A percentile compares a stretch with the other conserved stretches of the same genome.
Evolutionary conservation across 2,329 filamentous ascomycete genomes (phyloP).

Genomic region (Penicillium sp.): DNA sequence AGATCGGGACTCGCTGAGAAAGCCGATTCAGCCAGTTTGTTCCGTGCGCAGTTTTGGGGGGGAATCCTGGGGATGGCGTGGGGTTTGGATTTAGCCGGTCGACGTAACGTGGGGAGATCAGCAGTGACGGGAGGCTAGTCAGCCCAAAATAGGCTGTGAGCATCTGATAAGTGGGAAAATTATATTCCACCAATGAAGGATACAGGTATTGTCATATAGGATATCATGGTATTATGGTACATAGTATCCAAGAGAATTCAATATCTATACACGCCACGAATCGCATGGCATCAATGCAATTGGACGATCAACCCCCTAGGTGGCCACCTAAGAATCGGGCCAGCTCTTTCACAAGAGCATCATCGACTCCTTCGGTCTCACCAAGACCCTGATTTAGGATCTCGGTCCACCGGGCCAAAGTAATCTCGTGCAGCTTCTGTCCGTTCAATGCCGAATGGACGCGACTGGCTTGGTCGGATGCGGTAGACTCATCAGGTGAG

Average conservation of each 20-base stretch:
- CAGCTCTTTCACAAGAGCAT: slow-evolving; percentile 21
- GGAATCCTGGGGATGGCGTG: background rate
- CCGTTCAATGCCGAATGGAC: slow-evolving; percentile 36
- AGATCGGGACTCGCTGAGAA: slow-evolving; percentile 2
- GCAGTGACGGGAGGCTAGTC: background rate
- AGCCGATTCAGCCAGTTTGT: slow-evolving; percentile 2
- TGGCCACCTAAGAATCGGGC: slow-evolving; percentile 27
- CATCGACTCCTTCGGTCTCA: slow-evolving; percentile 14
- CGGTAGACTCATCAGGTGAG: slow-evolving; percentile 32
- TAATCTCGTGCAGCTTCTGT: slow-evolving; percentile 51
- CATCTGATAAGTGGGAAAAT: slow-evolving; percentile 4
- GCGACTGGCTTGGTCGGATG: slow-evolving; percentile 33
- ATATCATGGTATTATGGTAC: slow-evolving; percentile 7
- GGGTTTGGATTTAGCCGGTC: slow-evolving; percentile 8
- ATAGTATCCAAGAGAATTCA: background rate
- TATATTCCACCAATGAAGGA: slow-evolving; percentile 8
- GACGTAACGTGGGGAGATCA: slow-evolving; percentile 2
- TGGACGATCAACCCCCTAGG: slow-evolving; percentile 19
- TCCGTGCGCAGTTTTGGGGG: background rate
- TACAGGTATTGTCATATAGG: background rate
- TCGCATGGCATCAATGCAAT: background rate
- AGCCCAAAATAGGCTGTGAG: background rate
- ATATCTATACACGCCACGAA: slow-evolving; percentile 1
- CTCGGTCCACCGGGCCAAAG: slow-evolving; percentile 27
- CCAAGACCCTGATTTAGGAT: slow-evolving; percentile 20